Base-by-base conservation (phyloP, 1,284 basidiomycete genomes). In the Trichosporon asahii region DNA sequence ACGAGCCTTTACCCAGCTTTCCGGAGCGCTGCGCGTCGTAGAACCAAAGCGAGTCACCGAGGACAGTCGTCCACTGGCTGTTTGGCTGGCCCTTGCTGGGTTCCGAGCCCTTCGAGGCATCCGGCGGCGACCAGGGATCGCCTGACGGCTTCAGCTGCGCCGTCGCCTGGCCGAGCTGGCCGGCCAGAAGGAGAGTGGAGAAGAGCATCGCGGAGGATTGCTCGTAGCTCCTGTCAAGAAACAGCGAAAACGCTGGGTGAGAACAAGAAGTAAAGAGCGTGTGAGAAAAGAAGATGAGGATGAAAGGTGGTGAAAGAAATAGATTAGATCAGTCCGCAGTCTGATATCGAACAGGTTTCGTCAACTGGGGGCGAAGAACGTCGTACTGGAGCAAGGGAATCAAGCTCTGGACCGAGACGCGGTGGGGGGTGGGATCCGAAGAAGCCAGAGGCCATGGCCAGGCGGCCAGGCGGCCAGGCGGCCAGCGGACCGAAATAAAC, bases 1-100 rank as follows among this genome's bases (percentile, higher is more conserved):
- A 82, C 11, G 79, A 73, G 27, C 80, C 80, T 12, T 82, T 76
- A 0, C 90, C 88, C 5, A 96, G 86, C 63, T 85, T 86, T 14
- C 94, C 94, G 70, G 91, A 92, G 53, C 94, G 86, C 78, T 97
- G 94, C 0, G 90, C 93, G 73, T 97, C 94, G 79, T 95, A 97
- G 82, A 95, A 96, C 79, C 89, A 96, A 23, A 97, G 81, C 37
- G 90, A 82, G 80, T 91, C 89, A 14, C 93, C 93, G 0, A 96
- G 87, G 0, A 95, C 83, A 44, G 86, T 89, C 1, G 88, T 86
- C 92, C 94, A 96, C 78, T 95, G 92, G 2, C 87, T 76, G 78
- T 94, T 93, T 15, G 90, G 88, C 0, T 84, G 81, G 12, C 21
- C 49, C 46, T 81, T 74, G 4, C 90, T 88, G 0, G 87, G 78